Base-by-base conservation (phyloP, 108 stramenopile genomes). In the Skeletonema costatum region DNA sequence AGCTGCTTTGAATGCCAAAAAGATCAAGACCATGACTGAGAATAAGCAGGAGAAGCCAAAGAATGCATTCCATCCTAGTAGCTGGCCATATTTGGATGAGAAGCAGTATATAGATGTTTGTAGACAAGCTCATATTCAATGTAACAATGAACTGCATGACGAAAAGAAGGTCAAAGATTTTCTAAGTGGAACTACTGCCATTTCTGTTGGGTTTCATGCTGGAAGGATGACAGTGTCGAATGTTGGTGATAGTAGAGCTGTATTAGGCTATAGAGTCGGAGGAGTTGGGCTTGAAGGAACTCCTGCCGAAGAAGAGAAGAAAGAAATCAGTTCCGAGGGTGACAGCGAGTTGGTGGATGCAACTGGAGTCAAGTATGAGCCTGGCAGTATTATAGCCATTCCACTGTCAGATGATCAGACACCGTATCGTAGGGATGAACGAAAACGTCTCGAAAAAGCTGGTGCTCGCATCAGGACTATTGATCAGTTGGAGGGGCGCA, bases 241-340 rank as follows among this genome's bases (percentile, higher is more conserved):
- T 78, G 99, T 98, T 3, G 99, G 99, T 25, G 98, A 98, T 75
- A 93, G 92, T 60, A 88, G 97, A 7, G 95, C 97, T n/a, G 91
- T 99, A 59, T 60, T 99, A 31, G 96, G 97, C 51, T 83, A 84
- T 70, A 56, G 60, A 30, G 61, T 73, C 1, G 61, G 39, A 12
- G 60, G 38, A 56, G 19, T 53, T 62, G 53, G 51, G 59, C 14
- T 41, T 8, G 21, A 11, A 46, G 46, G 50, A 46, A 16, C 76
- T 14, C 33, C 32, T 56, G 30, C 64, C 11, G 86, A 87, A 69
- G 86, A 91, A 51, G 92, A 90, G 75, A 88, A 87, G 84, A 78
- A 84, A 44, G 89, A 89, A 44, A 78, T 83, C 9, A 86, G 70
- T 16, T 65, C 67, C 32, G 84, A 87, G 10, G 33, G n/a, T 10